Base-by-base conservation (phyloP, 768 basidiomycete species). In the Suillus clintonianus region DNA sequence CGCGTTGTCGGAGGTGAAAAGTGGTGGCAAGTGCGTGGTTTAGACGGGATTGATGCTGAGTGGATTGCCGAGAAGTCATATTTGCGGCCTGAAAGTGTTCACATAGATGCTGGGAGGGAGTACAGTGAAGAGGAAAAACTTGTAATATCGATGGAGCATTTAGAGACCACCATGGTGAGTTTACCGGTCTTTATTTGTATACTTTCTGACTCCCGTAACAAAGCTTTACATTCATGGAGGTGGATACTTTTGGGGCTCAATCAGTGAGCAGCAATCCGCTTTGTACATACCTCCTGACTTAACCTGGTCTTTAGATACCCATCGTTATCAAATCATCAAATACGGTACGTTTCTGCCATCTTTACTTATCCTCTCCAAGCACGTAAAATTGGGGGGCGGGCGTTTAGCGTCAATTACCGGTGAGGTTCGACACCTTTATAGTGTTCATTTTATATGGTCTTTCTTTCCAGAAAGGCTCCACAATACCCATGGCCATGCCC, bases 401-500 rank as follows among this genome's bases (percentile, higher is more conserved):
- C 85, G 5, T 90, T 91, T 68, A 81, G 84, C 3, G 84, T 85
- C 27, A 87, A 86, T 64, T 87, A 85, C 68, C 72, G 83, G 81
- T 76, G 62, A 41, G 62, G 36, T 10, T 24, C 32, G 70, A 34
- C 53, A 63, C 34, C 22, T 14, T 22, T 27, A 24, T 8, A 24
- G 17, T 48, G 34, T 45, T 34, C 60, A 37, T 22, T 5, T 6
- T 53, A 27, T 50, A 60, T 50, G 24, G 50, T 65, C 34, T 36
- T 13, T 22, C 76, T 75, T 69, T 27, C 34, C 15, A 87, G 91
- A 50, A 88, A 91, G 71, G 89, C 91, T 0, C 92, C 92, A 2
- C 92, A 94, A 73, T 93, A 91, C 69, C 92, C 92, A 15, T 93
- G 90, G 83, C 92, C 91, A 3, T 88, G 87, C 72, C 85, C 89